These are phyloP conservation scores for Eucalyptus cloeziana DNA, from an alignment of 345 rosid genomes.

Conservation along the genomic window DNA sequence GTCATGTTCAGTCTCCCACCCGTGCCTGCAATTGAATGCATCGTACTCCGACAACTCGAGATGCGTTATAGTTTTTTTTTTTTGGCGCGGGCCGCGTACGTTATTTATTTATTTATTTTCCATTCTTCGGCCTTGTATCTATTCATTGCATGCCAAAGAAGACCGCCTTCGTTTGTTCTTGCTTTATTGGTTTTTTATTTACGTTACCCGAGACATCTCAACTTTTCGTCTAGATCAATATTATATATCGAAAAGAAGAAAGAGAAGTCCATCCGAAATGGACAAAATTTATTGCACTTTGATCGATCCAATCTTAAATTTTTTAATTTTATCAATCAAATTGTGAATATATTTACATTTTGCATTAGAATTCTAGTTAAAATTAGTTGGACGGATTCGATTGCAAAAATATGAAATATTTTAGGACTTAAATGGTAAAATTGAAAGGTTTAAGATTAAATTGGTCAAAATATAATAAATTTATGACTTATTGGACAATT, in stretches of 20 bases:
- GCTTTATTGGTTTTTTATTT: background rate
- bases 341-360: too few relatives aligned
- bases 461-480: accelerated
- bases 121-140: background rate
- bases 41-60: background rate
- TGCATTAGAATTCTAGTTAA: too few relatives aligned
- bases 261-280: background rate
- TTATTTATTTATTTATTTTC: too few relatives aligned
- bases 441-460: accelerated
- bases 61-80: too few relatives aligned
- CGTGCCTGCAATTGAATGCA: background rate
- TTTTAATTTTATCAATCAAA: accelerated
- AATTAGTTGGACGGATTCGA: too few relatives aligned
- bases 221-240: background rate
- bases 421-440: too few relatives aligned
- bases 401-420: too few relatives aligned
- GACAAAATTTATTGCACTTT: accelerated
- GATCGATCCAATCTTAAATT: accelerated
- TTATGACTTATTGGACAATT: accelerated
- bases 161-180: background rate
- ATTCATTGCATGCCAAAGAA: background rate
- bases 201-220: background rate
- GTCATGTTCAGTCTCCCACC: background rate
- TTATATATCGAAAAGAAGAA: background rate
- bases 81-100: too few relatives aligned